phyloP scores from a whole-genome alignment of 495 filamentous ascomycete genomes.

The Filosporella fistucella region DNA sequence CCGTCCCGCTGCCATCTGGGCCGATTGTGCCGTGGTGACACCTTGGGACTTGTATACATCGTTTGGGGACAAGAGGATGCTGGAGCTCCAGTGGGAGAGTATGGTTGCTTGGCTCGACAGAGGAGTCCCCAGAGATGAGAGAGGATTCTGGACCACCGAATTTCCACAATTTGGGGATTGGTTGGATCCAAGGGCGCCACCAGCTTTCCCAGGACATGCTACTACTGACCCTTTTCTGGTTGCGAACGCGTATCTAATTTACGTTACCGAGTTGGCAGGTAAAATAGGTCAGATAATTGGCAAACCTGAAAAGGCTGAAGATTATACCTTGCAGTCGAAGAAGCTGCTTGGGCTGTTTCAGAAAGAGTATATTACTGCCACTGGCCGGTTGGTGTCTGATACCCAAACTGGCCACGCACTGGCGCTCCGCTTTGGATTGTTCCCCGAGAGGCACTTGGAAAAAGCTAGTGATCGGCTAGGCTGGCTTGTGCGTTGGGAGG shows the following conservation, averaged over 20 bases:
- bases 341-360: conserved; percentile 32
- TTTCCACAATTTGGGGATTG: conserved; percentile 47
- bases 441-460: conserved; percentile 25
- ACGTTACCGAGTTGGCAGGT: conserved; percentile 30
- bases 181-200: conserved; percentile 45
- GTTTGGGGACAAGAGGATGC: conserved; percentile 35
- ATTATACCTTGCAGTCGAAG: conserved; percentile 23
- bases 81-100: conserved; percentile 36
- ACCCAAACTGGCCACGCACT: conserved; percentile 45
- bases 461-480: conserved; percentile 27
- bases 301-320: conserved; percentile 19
- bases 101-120: conserved; percentile 42
- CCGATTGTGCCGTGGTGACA: conserved; percentile 36
- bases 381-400: conserved; percentile 35
- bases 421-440: conserved; percentile 39
- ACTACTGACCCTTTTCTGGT: conserved; percentile 38
- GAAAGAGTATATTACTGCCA: conserved; percentile 33
- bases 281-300: conserved; percentile 28
- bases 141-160: conserved; percentile 32
- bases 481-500: conserved; percentile 27
- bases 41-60: conserved; percentile 38
- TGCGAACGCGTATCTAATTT: conserved; percentile 46
- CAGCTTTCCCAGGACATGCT: conserved; percentile 32
- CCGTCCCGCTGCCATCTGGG: conserved; percentile 38
- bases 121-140: conserved; percentile 35